Base-by-base conservation (phyloP, 495 filamentous ascomycete genomes). In the Hypoxylon fuscum region DNA sequence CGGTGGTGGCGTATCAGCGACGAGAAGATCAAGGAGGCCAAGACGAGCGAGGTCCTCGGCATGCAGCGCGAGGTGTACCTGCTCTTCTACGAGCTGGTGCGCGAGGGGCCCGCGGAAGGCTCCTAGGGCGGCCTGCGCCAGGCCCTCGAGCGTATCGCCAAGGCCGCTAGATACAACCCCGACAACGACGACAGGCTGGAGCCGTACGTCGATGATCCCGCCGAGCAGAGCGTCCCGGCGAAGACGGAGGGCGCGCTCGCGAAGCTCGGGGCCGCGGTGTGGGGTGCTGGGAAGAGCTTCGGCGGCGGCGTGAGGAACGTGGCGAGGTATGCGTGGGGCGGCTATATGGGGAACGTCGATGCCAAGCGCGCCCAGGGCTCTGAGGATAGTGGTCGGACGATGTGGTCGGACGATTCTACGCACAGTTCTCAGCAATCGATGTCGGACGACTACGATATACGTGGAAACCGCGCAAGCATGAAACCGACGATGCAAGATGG, bases 1-100 rank as follows among this genome's bases (percentile, higher is more conserved):
- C 83, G 90, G 15, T 99, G 95, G 95, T 99, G 95, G 95, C 85
- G 95, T 11, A 97, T 99, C 43, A 97, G 93, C 34, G 95, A 99
- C 70, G 95, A 98, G 31, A 97, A 97, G 70, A 83, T 98, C 55
- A 96, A 94, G 68, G 94, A 97, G 69, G 88, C 91, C 54, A 95
- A 90, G 74, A 98, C 93, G 2, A 85, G 83, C 45, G 94, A 99
- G 48, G 92, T 99, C 17, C 70, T 99, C 50, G 83, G 84, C 8
- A 97, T 97, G 94, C 92, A 97, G 72, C 88, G 87, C 62, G 95
- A 97, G 73, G 94, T 97, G 0, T 99, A 98, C 72, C 76, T 99
- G 65, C 77, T 99, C 21, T 99, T 99, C 72, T 99, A 99, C 70
- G 94, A 97, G 74, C 74, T 93, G 58, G 90, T 92, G 14, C 60